A percentile compares a stretch with the other conserved stretches of the same genome.
phyloP scores from a whole-genome alignment of 2,329 filamentous ascomycete species.

The Decorospora gaudefroyi region DNA sequence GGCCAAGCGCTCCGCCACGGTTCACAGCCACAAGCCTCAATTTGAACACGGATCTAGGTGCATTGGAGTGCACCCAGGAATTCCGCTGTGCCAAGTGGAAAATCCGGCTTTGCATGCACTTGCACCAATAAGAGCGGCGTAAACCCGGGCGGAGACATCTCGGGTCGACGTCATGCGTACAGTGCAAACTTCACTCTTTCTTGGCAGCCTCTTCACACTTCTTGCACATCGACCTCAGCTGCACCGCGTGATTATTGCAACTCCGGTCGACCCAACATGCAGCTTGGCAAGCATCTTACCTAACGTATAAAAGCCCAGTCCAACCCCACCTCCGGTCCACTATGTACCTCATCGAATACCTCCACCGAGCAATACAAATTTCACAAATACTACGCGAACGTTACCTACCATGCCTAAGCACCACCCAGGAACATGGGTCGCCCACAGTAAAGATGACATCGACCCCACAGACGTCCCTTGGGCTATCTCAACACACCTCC shows the following conservation, averaged over 20 bases:
- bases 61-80: slow-evolving; percentile 4
- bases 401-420: slow-evolving; percentile 19
- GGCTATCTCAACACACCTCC: slow-evolving; percentile 40
- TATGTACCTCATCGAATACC: slow-evolving; percentile 25
- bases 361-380: slow-evolving; percentile 20
- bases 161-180: slow-evolving; percentile 23
- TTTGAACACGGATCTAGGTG: slow-evolving; percentile 3
- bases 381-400: slow-evolving; percentile 19
- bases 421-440: slow-evolving; percentile 27
- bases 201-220: slow-evolving; percentile 13
- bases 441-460: slow-evolving; percentile 17
- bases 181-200: slow-evolving; percentile 11
- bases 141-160: background rate
- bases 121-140: slow-evolving; percentile 2
- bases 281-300: slow-evolving; percentile 10
- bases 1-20: slow-evolving; percentile 22
- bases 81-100: slow-evolving; percentile 21
- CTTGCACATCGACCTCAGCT: slow-evolving; percentile 15
- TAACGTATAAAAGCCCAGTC: slow-evolving; percentile 12
- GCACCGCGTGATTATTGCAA: slow-evolving; percentile 16
- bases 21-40: slow-evolving; percentile 9
- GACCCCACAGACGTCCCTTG: slow-evolving; percentile 29
- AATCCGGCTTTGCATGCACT: background rate
- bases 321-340: background rate
- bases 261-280: slow-evolving; percentile 4